Evolutionary conservation across 805 yeast species (phyloP).

Genomic region (Candida berthetii): DNA sequence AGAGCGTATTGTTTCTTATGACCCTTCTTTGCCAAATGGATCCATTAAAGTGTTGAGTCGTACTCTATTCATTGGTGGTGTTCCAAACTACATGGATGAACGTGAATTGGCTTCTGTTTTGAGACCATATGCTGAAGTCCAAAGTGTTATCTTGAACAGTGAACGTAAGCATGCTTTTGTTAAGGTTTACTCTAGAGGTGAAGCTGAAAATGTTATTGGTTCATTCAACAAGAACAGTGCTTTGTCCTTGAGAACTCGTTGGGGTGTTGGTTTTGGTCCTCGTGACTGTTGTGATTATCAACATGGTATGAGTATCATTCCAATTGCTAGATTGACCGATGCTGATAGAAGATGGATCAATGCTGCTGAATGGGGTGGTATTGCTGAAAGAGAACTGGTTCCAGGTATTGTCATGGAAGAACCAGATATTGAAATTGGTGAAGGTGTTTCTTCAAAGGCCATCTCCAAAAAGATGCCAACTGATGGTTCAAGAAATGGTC

Average conservation of each 20-base stretch:
- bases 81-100: conserved; percentile 79
- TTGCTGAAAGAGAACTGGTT: conserved; percentile 78
- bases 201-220: conserved; percentile 78
- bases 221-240: conserved; percentile 66
- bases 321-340: conserved; percentile 83
- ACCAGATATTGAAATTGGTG: conserved; percentile 96
- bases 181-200: conserved; percentile 84
- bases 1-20: conserved; percentile 66
- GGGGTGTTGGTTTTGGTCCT: conserved; percentile 99
- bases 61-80: conserved; percentile 92
- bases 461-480: conserved; percentile 91
- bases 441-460: conserved; percentile 89
- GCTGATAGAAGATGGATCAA: conserved; percentile 90
- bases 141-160: conserved; percentile 78
- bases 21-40: conserved; percentile 68
- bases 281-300: conserved; percentile 97
- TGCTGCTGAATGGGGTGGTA: conserved; percentile 94
- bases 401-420: conserved; percentile 87
- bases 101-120: conserved; percentile 60
- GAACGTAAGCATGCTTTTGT: conserved; percentile 96
- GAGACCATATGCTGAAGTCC: conserved; percentile 87
- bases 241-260: conserved; percentile 70
- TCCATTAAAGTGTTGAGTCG: conserved; percentile 80
- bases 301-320: conserved; percentile 83
- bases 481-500: conserved; percentile 79